Percentiles rank a stretch among this genome's conserved stretches.
These are phyloP conservation scores for Copromyces sp. DNA, from an alignment of 495 filamentous ascomycete genomes.

Conservation along the genomic window DNA sequence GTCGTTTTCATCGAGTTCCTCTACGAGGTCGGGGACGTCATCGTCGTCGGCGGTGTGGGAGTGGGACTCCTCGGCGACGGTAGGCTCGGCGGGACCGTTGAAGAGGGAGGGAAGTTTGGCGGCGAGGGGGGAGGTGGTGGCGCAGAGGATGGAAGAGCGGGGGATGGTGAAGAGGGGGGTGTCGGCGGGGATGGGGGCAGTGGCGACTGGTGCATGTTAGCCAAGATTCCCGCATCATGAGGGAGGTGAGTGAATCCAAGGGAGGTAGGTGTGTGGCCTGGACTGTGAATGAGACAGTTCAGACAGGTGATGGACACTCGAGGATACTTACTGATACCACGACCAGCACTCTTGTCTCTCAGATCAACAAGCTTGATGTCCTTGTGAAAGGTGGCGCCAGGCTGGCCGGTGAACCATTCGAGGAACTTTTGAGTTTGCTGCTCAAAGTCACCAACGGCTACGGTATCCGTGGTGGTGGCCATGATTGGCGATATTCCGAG, in stretches of 20 bases:
- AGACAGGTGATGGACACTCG: background rate
- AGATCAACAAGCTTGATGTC: slow-evolving; percentile 36
- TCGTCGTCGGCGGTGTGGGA: slow-evolving; percentile 6
- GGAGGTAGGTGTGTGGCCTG: background rate
- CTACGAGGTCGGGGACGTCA: background rate
- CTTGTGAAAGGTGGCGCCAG: slow-evolving; percentile 35
- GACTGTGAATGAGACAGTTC: background rate
- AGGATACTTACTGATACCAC: slow-evolving; percentile 33
- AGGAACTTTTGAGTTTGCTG: slow-evolving; percentile 27
- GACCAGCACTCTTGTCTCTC: slow-evolving; percentile 26
- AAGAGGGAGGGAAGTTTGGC: slow-evolving; percentile 30
- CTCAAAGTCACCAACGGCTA: slow-evolving; percentile 16
- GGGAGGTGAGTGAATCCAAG: background rate
- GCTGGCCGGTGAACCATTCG: slow-evolving; percentile 33
- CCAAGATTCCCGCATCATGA: background rate
- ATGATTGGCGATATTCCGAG: background rate
- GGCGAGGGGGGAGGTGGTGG: slow-evolving; percentile 30
- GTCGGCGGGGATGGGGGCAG: slow-evolving; percentile 32
- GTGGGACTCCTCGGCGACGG: background rate
- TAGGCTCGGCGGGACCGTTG: background rate
- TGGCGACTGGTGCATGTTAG: slow-evolving; percentile 25
- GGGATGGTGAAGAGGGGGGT: slow-evolving; percentile 40
- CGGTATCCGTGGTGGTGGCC: background rate
- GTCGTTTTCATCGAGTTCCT: slow-evolving; percentile 11
- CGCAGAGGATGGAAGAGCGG: slow-evolving; percentile 31